Percentiles rank a stretch among this genome's conserved stretches.
These are phyloP conservation scores for Colletotrichum ledebouriae DNA, from an alignment of 2,329 filamentous ascomycete genomes.

Conservation along the genomic window DNA sequence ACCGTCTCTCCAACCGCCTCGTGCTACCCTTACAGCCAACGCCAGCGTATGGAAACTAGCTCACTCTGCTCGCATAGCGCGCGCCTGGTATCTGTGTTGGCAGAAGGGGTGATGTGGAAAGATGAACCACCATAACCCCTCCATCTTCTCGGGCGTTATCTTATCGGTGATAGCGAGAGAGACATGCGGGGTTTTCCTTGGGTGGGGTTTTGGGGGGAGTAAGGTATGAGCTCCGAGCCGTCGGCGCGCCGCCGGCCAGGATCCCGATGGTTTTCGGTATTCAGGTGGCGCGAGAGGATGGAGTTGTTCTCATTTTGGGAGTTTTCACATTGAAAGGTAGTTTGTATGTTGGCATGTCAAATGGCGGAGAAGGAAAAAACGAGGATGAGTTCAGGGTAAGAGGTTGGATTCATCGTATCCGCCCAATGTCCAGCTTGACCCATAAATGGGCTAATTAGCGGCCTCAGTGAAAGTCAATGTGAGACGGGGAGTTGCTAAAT, in stretches of 20 bases:
- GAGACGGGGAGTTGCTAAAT: too few relatives aligned
- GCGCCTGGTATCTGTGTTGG: background rate
- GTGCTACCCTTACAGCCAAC: background rate
- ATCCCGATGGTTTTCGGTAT: background rate
- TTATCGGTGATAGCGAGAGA: conserved; percentile 15
- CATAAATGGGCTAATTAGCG: too few relatives aligned
- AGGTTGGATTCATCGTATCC: too few relatives aligned
- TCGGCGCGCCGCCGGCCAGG: conserved; percentile 38
- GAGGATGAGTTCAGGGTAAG: too few relatives aligned
- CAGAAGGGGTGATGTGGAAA: background rate
- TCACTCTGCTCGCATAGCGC: background rate
- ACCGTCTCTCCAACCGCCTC: background rate
- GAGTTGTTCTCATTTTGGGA: too few relatives aligned
- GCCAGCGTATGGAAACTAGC: conserved; percentile 9
- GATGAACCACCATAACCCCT: conserved; percentile 19
- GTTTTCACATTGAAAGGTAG: too few relatives aligned
- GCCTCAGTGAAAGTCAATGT: too few relatives aligned
- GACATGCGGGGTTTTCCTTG: conserved; percentile 3
- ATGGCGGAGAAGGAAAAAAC: too few relatives aligned
- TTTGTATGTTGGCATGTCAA: too few relatives aligned
- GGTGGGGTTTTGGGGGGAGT: background rate
- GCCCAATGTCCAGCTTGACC: too few relatives aligned
- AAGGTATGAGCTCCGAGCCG: conserved; percentile 27
- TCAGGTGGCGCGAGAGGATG: too few relatives aligned
- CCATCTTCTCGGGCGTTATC: conserved; percentile 16